Percentiles rank a stretch among this genome's conserved stretches.
phyloP scores from a whole-genome alignment of 2,329 filamentous ascomycete species.

The Iodosphaeria phyllophila region DNA sequence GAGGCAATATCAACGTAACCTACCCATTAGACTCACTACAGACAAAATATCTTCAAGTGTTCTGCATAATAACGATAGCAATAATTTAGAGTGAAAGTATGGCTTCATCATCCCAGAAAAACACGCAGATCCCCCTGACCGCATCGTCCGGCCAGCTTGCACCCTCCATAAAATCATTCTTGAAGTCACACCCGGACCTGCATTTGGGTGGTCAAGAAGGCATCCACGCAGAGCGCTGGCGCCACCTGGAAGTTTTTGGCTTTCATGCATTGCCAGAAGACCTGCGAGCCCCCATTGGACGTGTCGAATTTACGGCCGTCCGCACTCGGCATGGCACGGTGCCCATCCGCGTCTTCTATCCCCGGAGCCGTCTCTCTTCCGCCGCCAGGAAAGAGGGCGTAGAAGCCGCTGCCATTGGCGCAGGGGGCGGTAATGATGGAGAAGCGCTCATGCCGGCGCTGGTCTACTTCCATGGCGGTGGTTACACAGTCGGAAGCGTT shows the following conservation, averaged over 20 bases:
- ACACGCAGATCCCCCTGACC: too few relatives aligned
- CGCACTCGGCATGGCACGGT: constrained; percentile 15
- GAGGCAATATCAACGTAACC: too few relatives aligned
- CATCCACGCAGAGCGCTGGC: constrained; percentile 4
- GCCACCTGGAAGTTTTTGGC: constrained; percentile 12
- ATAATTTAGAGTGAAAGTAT: too few relatives aligned
- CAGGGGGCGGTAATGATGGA: constrained; percentile 3
- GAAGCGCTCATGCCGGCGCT: constrained; percentile 9
- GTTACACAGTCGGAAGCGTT: constrained; percentile 17
- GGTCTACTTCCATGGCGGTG: constrained; percentile 18
- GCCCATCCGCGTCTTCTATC: constrained; percentile 15
- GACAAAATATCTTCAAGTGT: too few relatives aligned
- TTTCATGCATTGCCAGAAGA: constrained; percentile 9
- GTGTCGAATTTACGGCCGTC: constrained; percentile 14
- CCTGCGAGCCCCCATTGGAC: constrained; percentile 9
- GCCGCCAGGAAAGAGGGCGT: too few relatives aligned
- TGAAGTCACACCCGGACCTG: constrained; percentile 2
- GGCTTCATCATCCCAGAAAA: too few relatives aligned
- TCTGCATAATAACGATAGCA: too few relatives aligned
- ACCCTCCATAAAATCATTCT: constrained; percentile 3
- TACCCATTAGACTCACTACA: too few relatives aligned
- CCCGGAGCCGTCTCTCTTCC: constrained; percentile 6
- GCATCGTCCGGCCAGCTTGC: too few relatives aligned
- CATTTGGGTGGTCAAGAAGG: constrained; percentile 3
- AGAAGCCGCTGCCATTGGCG: too few relatives aligned